These are phyloP conservation scores for Crucihimalaya himalaica DNA, from an alignment of 345 rosid genomes.

Conservation along the genomic window DNA sequence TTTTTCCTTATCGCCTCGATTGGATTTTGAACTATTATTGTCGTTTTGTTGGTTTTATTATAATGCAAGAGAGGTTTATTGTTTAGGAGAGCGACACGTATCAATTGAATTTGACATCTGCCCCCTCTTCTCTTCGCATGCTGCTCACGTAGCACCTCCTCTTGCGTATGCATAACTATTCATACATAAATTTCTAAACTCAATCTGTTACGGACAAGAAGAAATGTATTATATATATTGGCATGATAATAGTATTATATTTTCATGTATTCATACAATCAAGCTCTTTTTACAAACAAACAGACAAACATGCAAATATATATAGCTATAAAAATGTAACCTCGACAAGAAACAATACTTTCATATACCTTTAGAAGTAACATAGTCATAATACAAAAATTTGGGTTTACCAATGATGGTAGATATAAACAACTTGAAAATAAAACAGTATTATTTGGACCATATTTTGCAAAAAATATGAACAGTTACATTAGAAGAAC, in stretches of 20 bases:
- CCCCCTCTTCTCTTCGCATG: slow-evolving; percentile 38
- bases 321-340: background rate
- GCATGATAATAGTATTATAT: background rate
- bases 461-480: background rate
- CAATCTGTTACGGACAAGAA: slow-evolving; percentile 3
- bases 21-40: background rate
- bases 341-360: background rate
- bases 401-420: background rate
- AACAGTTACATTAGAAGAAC: background rate
- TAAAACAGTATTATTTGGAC: background rate
- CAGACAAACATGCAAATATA: background rate
- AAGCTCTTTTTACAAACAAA: background rate
- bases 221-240: background rate
- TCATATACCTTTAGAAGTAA: no score
- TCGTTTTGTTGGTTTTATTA: slow-evolving; percentile 4
- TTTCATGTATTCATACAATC: background rate
- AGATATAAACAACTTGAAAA: background rate
- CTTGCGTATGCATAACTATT: slow-evolving; percentile 17
- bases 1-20: slow-evolving; percentile 34
- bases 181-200: background rate
- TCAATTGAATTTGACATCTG: slow-evolving; percentile 37
- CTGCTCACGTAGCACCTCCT: slow-evolving; percentile 39
- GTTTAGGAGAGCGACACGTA: slow-evolving; percentile 19
- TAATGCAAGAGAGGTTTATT: slow-evolving; percentile 1
- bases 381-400: background rate